Conservation (phyloP, 495 filamentous ascomycete species). For the Hamigera avellanea region DNA sequence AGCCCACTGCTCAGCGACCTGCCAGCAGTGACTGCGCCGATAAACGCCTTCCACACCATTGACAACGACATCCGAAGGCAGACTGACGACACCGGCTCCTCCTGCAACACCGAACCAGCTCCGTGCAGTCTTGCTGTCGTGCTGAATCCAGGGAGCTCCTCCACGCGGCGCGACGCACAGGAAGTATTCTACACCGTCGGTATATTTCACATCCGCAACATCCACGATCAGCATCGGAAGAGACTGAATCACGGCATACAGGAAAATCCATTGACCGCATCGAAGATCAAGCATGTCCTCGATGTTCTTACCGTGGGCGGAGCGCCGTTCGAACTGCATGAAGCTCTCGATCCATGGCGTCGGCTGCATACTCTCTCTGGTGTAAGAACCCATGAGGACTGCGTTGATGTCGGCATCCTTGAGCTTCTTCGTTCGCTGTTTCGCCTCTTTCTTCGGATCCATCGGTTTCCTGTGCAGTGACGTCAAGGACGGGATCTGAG, state of each 20-base stretch:
- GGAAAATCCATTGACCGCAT: slow-evolving; percentile 85
- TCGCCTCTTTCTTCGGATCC: slow-evolving; percentile 57
- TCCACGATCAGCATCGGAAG: slow-evolving; percentile 85
- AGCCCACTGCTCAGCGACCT: slow-evolving; percentile 65
- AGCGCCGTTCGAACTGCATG: slow-evolving; percentile 70
- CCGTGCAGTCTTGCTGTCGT: slow-evolving; percentile 49
- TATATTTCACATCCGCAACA: slow-evolving; percentile 64
- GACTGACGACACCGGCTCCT: slow-evolving; percentile 56
- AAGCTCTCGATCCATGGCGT: slow-evolving; percentile 68
- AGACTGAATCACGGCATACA: slow-evolving; percentile 83
- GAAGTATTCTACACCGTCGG: slow-evolving; percentile 87
- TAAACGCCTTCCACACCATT: slow-evolving; percentile 86
- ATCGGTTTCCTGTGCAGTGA: slow-evolving; percentile 46
- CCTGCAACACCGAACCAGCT: slow-evolving; percentile 74
- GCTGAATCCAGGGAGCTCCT: slow-evolving; percentile 74
- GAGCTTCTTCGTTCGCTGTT: slow-evolving; percentile 54
- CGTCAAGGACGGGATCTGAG: slow-evolving; percentile 60
- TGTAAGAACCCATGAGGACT: slow-evolving; percentile 65
- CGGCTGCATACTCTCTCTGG: slow-evolving; percentile 52
- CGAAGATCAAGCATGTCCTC: slow-evolving; percentile 68
- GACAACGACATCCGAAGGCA: slow-evolving; percentile 74
- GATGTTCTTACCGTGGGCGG: slow-evolving; percentile 56
- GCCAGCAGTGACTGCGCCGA: slow-evolving; percentile 86
- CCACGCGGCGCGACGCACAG: slow-evolving; percentile 83
- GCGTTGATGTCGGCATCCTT: slow-evolving; percentile 66